These are phyloP conservation scores for Thelonectria rubi DNA, from an alignment of 2,329 filamentous ascomycete species.

Conservation along the genomic window DNA sequence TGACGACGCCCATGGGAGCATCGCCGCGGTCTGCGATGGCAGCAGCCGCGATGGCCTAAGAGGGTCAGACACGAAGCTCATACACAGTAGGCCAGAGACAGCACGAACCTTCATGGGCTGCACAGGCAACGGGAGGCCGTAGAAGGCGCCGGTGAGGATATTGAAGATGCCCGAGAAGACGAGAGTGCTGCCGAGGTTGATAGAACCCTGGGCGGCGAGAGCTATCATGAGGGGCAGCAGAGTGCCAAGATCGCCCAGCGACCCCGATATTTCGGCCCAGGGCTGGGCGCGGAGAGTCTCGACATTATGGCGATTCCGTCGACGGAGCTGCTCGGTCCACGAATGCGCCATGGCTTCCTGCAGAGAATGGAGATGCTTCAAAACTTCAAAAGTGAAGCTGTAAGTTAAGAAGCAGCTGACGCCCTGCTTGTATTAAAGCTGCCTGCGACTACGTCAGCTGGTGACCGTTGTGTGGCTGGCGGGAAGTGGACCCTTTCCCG, in stretches of 20 bases:
- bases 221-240: slow-evolving; percentile 90
- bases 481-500: slow-evolving; percentile 1
- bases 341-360: slow-evolving; percentile 34
- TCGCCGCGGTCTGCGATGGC: slow-evolving; percentile 76
- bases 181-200: slow-evolving; percentile 84
- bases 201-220: slow-evolving; percentile 78
- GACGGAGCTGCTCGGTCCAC: slow-evolving; percentile 44
- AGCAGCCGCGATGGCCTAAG: slow-evolving; percentile 83
- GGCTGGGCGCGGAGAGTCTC: slow-evolving; percentile 57
- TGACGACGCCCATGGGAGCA: slow-evolving; percentile 65
- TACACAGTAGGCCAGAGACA: too few relatives aligned
- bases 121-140: slow-evolving; percentile 89
- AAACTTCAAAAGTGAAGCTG: background rate
- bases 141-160: slow-evolving; percentile 79
- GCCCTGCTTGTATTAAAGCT: background rate
- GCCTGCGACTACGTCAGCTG: background rate
- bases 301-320: slow-evolving; percentile 58
- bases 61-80: too few relatives aligned
- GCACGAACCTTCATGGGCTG: slow-evolving; percentile 77
- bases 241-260: slow-evolving; percentile 87
- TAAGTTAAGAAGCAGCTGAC: background rate
- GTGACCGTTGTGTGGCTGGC: background rate
- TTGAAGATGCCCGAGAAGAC: slow-evolving; percentile 91
- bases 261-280: slow-evolving; percentile 82
- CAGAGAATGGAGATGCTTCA: background rate